These are phyloP conservation scores for Salix dunnii DNA, from an alignment of 345 rosid genomes.

Conservation along the genomic window DNA sequence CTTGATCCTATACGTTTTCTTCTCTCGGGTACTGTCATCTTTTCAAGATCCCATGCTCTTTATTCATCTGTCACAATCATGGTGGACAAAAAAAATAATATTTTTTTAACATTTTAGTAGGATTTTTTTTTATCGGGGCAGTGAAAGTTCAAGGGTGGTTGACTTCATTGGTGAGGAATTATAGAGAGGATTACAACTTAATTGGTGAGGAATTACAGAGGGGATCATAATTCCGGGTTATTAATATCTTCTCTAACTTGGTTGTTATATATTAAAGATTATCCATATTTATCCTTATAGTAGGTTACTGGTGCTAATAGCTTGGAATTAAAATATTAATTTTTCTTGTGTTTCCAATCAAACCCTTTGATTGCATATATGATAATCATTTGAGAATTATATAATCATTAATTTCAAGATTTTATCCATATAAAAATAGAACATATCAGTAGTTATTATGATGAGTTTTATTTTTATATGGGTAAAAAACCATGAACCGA, in stretches of 20 bases:
- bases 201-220: not conserved
- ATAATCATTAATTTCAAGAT: too few relatives aligned
- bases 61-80: not conserved
- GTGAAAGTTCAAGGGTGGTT: not conserved
- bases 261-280: not conserved
- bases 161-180: not conserved
- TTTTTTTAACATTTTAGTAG: too few relatives aligned
- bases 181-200: too few relatives aligned
- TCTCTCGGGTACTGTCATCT: conserved; percentile 48
- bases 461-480: not conserved
- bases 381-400: too few relatives aligned
- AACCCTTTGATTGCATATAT: rapidly evolving
- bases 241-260: not conserved
- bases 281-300: too few relatives aligned
- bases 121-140: not conserved
- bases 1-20: conserved; percentile 41
- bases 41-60: not conserved
- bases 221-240: not conserved
- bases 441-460: too few relatives aligned
- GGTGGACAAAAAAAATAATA: too few relatives aligned
- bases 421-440: not conserved
- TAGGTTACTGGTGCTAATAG: too few relatives aligned
- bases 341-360: too few relatives aligned
- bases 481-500: not conserved
- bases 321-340: too few relatives aligned